These are phyloP conservation scores for Naganishia cerealis DNA, from an alignment of 1,284 basidiomycete species.

Conservation along the genomic window DNA sequence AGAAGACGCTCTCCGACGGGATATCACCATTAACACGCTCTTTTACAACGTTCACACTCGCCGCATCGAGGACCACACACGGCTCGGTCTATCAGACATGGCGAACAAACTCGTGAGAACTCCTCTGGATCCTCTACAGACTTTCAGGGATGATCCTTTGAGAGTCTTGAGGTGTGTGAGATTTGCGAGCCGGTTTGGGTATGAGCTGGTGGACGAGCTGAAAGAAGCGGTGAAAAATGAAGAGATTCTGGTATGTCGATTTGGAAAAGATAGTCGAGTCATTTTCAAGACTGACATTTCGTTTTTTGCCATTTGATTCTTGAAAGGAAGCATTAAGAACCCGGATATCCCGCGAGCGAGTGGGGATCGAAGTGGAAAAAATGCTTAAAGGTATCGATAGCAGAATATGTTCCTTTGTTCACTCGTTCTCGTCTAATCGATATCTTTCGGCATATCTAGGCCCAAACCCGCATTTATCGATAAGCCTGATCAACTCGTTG, in stretches of 20 bases:
- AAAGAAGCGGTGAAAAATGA: constrained; percentile 65
- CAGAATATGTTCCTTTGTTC: not conserved
- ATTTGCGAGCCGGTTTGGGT: constrained; percentile 87
- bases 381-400: constrained; percentile 72
- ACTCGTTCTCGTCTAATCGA: not conserved
- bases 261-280: not conserved
- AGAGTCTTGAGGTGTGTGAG: constrained; percentile 85
- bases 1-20: constrained; percentile 86
- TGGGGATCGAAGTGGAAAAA: constrained; percentile 84
- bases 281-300: constrained; percentile 1
- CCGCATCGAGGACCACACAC: constrained; percentile 83
- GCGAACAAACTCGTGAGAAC: constrained; percentile 79
- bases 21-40: constrained; percentile 92
- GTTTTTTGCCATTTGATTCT: constrained; percentile 13
- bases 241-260: constrained; percentile 65
- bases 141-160: constrained; percentile 91
- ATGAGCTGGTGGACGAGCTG: constrained; percentile 73
- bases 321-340: constrained; percentile 66
- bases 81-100: constrained; percentile 79
- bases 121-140: constrained; percentile 79
- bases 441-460: constrained; percentile 55
- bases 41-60: constrained; percentile 94
- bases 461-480: constrained; percentile 69
- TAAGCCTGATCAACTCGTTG: constrained; percentile 69
- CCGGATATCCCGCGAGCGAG: constrained; percentile 85